Percentiles rank a stretch among this genome's conserved stretches.
phyloP scores from a whole-genome alignment of 2,329 filamentous ascomycete genomes.

The Penicillium rolfsii region DNA sequence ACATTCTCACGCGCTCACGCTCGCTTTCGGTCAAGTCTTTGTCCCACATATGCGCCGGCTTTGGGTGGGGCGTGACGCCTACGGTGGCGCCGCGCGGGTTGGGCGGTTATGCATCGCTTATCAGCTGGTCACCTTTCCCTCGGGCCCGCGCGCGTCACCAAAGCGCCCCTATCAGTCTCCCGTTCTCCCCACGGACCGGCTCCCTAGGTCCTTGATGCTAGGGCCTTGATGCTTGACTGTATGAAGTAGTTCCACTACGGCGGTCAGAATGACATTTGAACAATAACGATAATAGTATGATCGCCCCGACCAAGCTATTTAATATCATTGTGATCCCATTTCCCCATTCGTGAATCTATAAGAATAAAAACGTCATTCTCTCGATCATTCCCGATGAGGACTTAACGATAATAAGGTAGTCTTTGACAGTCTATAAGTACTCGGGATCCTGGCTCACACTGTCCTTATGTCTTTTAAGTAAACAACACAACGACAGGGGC shows the following conservation, averaged over 20 bases:
- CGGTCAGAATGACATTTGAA: too few species aligned
- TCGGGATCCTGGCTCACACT: too few species aligned
- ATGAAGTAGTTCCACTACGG: not conserved
- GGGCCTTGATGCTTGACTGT: too few species aligned
- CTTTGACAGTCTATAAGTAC: too few species aligned
- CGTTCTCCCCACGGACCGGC: not conserved
- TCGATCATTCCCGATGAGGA: too few species aligned
- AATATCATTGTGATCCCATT: too few species aligned
- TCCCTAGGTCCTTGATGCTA: not conserved
- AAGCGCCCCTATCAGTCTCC: not conserved
- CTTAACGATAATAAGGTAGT: too few species aligned
- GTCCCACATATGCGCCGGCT: not conserved
- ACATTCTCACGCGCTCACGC: not conserved
- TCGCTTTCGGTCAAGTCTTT: not conserved
- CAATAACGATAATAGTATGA: too few species aligned
- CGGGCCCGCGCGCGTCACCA: not conserved
- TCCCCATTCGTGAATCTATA: not conserved
- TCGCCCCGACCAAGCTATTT: too few species aligned
- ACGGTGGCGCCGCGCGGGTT: slow-evolving; percentile 21
- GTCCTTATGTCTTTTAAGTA: too few species aligned
- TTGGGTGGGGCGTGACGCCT: slow-evolving; percentile 7
- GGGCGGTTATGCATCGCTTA: slow-evolving; percentile 31
- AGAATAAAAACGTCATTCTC: not conserved
- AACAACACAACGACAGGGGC: too few species aligned
- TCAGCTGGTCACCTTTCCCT: slow-evolving; percentile 16